phyloP scores from a whole-genome alignment of 116 monocot species.

The Phalaenopsis hybrid region DNA sequence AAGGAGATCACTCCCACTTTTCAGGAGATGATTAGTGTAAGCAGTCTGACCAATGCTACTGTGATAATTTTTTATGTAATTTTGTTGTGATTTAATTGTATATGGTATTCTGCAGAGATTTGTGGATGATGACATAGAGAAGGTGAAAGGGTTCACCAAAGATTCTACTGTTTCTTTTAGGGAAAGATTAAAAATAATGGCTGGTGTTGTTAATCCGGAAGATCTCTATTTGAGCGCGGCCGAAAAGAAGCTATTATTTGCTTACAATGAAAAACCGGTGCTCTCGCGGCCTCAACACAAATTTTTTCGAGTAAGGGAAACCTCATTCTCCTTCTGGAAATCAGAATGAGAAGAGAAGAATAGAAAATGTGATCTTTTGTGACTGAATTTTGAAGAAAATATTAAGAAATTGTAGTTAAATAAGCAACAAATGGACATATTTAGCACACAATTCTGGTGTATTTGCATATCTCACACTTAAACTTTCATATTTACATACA shows the following conservation, averaged over 20 bases:
- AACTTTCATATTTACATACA: no score
- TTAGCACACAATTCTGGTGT: no score
- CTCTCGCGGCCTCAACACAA: slow-evolving; percentile 55
- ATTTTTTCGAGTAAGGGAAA: slow-evolving; percentile 31
- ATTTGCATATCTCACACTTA: no score
- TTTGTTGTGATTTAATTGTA: background rate
- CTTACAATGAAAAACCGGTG: slow-evolving; percentile 57
- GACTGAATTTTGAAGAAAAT: background rate
- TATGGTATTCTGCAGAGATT: slow-evolving; percentile 29
- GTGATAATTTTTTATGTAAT: background rate
- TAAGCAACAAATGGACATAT: background rate
- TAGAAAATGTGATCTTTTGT: background rate
- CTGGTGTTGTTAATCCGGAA: slow-evolving; percentile 42
- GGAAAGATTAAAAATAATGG: slow-evolving; percentile 52
- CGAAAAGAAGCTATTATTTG: slow-evolving; percentile 43
- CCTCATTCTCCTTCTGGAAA: background rate
- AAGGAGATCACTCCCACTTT: slow-evolving; percentile 40
- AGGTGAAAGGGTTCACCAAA: slow-evolving; percentile 42
- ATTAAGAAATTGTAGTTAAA: background rate
- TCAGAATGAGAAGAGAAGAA: no score
- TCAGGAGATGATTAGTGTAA: slow-evolving; percentile 48
- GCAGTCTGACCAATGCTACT: background rate
- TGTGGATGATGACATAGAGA: slow-evolving; percentile 43
- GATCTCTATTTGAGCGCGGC: slow-evolving; percentile 43
- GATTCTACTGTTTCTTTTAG: slow-evolving; percentile 38